Evolutionary conservation across 2,329 filamentous ascomycete genomes (phyloP).

Genomic region (Phialocephala subalpina): DNA sequence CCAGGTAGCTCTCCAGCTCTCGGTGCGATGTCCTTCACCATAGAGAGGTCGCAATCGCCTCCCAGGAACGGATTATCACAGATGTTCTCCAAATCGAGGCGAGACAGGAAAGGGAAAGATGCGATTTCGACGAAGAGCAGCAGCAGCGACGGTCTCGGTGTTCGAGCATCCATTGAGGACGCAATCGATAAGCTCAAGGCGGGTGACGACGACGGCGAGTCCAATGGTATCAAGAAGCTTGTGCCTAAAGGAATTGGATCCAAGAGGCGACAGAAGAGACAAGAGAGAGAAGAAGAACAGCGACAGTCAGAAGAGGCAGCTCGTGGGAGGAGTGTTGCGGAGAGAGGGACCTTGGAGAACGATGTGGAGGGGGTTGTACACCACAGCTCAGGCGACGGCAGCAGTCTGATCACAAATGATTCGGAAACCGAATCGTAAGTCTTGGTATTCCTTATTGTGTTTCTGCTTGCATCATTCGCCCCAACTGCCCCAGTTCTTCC

Average conservation of each 20-base stretch:
- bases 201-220: slow-evolving; percentile 33
- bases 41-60: slow-evolving; percentile 39
- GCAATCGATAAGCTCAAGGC: slow-evolving; percentile 38
- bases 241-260: slow-evolving; percentile 59
- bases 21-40: slow-evolving; percentile 39
- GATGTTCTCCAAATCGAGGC: slow-evolving; percentile 40
- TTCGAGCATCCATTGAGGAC: slow-evolving; percentile 36
- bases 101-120: slow-evolving; percentile 33
- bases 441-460: slow-evolving; percentile 21
- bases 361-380: slow-evolving; percentile 22
- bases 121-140: slow-evolving; percentile 38
- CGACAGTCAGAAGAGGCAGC: slow-evolving; percentile 45
- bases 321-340: slow-evolving; percentile 43
- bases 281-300: slow-evolving; percentile 51
- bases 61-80: slow-evolving; percentile 34
- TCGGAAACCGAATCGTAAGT: slow-evolving; percentile 46
- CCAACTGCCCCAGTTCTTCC: too few relatives aligned
- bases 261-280: slow-evolving; percentile 58
- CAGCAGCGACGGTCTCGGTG: slow-evolving; percentile 32
- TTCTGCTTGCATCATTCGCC: slow-evolving; percentile 19
- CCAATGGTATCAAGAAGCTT: slow-evolving; percentile 57
- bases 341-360: slow-evolving; percentile 42
- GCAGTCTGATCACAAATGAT: slow-evolving; percentile 43
- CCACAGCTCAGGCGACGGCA: slow-evolving; percentile 34
- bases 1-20: neutral